Conservation (phyloP, 164 flowering plant genomes). For the Magnolia changhungtana region DNA sequence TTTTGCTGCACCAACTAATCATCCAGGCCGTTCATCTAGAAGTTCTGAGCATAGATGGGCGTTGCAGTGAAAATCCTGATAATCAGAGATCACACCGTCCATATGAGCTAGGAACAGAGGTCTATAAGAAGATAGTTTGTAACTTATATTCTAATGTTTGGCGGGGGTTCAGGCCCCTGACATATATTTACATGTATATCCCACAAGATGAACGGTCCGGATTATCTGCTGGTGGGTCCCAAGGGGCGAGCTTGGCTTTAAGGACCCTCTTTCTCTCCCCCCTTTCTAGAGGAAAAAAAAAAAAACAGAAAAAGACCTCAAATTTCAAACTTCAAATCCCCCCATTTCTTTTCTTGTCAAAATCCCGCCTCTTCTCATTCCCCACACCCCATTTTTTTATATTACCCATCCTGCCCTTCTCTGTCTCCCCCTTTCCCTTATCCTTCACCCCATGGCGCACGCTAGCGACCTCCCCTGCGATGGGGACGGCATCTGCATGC, state of each 20-base stretch:
- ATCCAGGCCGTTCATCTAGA: no score
- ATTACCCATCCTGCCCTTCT: background rate
- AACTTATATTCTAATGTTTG: no score
- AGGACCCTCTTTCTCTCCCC: background rate
- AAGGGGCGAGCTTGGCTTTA: background rate
- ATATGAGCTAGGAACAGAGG: no score
- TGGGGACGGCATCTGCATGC: conserved; percentile 75
- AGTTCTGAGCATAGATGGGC: no score
- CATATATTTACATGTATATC: no score
- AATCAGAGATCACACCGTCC: no score
- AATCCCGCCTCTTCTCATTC: conserved; percentile 3
- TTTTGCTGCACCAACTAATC: no score
- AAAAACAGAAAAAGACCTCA: background rate
- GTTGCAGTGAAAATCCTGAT: no score
- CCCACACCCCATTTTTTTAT: background rate
- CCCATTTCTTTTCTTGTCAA: background rate
- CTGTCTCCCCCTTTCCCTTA: background rate
- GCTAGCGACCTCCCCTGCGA: conserved; percentile 62
- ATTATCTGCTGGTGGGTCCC: background rate
- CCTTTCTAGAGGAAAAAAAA: background rate
- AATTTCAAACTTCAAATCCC: conserved; percentile 5
- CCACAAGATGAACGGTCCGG: background rate
- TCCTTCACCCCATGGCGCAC: conserved; percentile 37
- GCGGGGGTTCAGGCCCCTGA: no score
- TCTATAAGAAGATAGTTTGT: no score